phyloP scores from a whole-genome alignment of 169 alveolate genomes.

The Eimeria praecox region DNA sequence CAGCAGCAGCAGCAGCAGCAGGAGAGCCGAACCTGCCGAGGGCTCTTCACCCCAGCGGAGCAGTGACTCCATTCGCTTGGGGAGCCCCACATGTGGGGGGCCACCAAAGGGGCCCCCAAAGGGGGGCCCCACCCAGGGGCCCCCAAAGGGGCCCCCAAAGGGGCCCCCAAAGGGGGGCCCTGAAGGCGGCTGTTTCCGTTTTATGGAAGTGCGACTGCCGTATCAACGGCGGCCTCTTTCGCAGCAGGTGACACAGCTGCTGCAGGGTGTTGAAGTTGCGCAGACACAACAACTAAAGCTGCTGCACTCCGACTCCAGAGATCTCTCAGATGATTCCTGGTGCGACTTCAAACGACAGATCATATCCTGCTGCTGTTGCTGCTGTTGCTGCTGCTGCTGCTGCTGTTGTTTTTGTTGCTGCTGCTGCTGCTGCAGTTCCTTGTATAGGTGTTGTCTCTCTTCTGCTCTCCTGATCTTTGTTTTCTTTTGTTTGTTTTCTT shows the following conservation, averaged over 20 bases:
- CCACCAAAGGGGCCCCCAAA: neutral
- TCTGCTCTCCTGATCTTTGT: neutral
- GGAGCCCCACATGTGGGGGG: slow-evolving; percentile 5
- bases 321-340: slow-evolving; percentile 66
- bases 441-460: neutral
- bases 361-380: neutral
- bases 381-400: neutral
- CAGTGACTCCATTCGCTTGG: neutral
- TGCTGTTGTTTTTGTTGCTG: neutral
- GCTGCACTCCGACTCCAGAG: slow-evolving; percentile 13
- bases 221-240: slow-evolving; percentile 61
- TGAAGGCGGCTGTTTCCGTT: slow-evolving; percentile 61
- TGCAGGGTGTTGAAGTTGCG: slow-evolving; percentile 62
- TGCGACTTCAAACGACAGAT: neutral
- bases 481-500: neutral
- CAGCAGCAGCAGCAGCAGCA: slow-evolving; percentile 21
- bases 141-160: neutral
- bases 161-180: slow-evolving; percentile 15
- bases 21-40: neutral
- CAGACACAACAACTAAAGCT: slow-evolving; percentile 59
- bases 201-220: slow-evolving; percentile 73
- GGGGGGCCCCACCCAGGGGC: neutral
- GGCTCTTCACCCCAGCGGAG: slow-evolving; percentile 6
- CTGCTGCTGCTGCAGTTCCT: neutral
- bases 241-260: slow-evolving; percentile 58